Evolutionary conservation across 768 basidiomycete genomes (phyloP), one percentile per base, ranked within the genome.

Genomic region (Trametes cingulata): DNA sequence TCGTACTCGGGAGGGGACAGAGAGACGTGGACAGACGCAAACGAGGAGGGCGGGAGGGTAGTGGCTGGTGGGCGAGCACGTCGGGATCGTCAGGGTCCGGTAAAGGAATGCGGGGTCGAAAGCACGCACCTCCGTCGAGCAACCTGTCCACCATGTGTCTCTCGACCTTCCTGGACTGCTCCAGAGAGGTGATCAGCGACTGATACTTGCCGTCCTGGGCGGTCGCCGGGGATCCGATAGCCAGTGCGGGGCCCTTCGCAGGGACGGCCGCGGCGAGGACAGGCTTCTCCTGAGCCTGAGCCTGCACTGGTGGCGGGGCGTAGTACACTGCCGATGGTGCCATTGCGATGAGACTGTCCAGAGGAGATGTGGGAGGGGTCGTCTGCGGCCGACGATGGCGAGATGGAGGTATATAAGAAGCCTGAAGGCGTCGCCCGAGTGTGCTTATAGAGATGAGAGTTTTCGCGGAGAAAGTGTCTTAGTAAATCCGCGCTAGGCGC

Each of bases 131-230:
- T 77, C 83, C 82, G 73, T 91, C 92, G 15, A 93, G 76, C 61
- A 95, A 75, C 61, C 93, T 80, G 72, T 95, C 93, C 27, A 94
- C 75, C 77, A 95, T 84, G 69, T 93, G 86, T 68, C 82, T 87
- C 67, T 95, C 91, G 29, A 92, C 85, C 35, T 75, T 68, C 62
- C 80, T 73, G 17, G 77, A 78, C 58, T 72, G 73, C 72, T 84
- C 82, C 58, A 93, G 75, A 63, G 79, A 77, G 7, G 84, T 79
- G 52, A 92, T 79, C 61, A 91, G 75, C 1, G 81, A 72, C 71
- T 93, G 91, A 70, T 93, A 93, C 70, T 80, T 82, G 33, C 93
- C 93, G 68, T 92, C 85, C 70, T 85, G 81, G 3, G 92, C 93
- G 0, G 91, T 90, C 3, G 81, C 76, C 19, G 87, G 83, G 8